Evolutionary conservation across 176 grass and related monocot genomes (phyloP), one percentile per base, ranked within the genome.

Genomic region (Zea luxurians): DNA sequence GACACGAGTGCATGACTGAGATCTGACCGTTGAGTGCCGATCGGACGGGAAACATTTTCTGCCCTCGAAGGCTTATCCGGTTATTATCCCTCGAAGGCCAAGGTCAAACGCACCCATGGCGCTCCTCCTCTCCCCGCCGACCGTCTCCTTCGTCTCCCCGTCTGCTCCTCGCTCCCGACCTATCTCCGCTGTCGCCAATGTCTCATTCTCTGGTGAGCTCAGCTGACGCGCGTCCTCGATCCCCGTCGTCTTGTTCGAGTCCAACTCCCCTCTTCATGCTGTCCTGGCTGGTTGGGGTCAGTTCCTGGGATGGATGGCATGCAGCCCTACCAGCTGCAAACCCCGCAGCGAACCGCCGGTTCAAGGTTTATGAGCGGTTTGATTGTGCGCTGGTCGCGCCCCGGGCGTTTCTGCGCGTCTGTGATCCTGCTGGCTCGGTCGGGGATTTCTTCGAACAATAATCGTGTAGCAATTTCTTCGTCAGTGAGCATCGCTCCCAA

Each of bases 81-180:
- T 71, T 71, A 27, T 27, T 88, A 85, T 85, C 85, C 69, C 50
- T 36, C 5, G 69, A 64, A 60, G 67, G 68, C 75, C 74, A 53
- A 65, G 27, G 27, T 27, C 27, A 27, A 27, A 78, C 36, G 54
- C 75, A 73, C 17, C 61, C 45, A 93, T 93, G 94, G 91, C 87
- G 75, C 86, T 91, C 62, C 81, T 89, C 67, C 79, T 93, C 12
- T 88, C 87, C 45, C 83, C 27, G 27, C 27, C 84, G n/a, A 64
- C 82, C 66, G 40, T 90, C 66, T 84, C 91, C 79, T 89, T 92
- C 73, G 41, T 77, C 42, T 59, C 79, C 63, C 27, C 69, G 11
- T 54, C 63, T 41, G 20, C 84, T 58, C 55, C 48, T 37, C 68
- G 40, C 43, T 50, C 59, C 48, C 73, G 45, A 63, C n/a, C 53